Base-by-base conservation (phyloP, 306 rosid species). In the Vicia sativa region DNA sequence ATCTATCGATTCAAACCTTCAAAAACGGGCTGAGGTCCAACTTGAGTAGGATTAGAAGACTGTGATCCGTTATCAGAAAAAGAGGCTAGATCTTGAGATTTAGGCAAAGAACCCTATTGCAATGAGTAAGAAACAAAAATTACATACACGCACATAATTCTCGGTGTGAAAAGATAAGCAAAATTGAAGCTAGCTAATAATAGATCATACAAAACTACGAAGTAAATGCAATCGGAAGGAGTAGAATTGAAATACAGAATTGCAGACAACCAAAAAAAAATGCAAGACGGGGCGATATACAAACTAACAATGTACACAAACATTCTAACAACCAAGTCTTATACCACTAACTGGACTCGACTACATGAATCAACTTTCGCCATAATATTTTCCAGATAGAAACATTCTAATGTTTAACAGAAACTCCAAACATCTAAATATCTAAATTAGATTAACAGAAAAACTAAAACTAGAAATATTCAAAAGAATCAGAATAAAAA, bases 1-100 rank as follows among this genome's bases (percentile, higher is more conserved):
- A 72, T 52, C 58, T 54, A 67, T 34, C 16, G 46, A 72, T 76
- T 67, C 83, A 71, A 87, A 92, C 98, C 98, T 86, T 83, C 82
- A 11, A 79, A 68, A 67, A 91, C 50, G 65, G 85, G 74, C 67
- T 75, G 90, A 59, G 81, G 62, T 68, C 77, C 87, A 67, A 67
- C 74, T 71, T 77, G 83, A 64, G 85, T 37, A 73, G 85, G 68
- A 79, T 62, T 58, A 5, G 86, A 65, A 3, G 77, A 81, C 68
- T 82, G 89, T 56, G 80, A 70, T 56, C 84, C 86, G 68, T 80
- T 77, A 49, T 87, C 89, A 56, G 80, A 76, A 50, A 75, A 66
- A 59, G 82, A 49, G 18, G 83, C 48, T 16, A 81, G 58, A 57
- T 85, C 92, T 71, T 85, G 95, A 75, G 84, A 53, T 56, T 73